Evolutionary conservation across 768 basidiomycete species (phyloP).

Genomic region (Porpolomopsis calyptriformis): DNA sequence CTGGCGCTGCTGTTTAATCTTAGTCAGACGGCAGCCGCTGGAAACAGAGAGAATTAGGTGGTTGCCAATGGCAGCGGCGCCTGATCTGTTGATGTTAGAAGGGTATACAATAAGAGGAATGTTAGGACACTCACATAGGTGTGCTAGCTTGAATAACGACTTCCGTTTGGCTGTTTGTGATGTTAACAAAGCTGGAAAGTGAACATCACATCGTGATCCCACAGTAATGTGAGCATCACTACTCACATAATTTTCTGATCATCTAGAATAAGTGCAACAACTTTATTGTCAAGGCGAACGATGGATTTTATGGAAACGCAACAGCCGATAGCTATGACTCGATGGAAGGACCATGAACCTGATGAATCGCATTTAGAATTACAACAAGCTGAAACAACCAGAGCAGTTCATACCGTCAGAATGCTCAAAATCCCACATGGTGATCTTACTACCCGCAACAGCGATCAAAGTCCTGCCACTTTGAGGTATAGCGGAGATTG

Average conservation of each 20-base stretch:
- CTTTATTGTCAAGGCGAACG: too few species aligned
- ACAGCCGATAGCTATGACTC: too few species aligned
- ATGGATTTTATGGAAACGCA: too few species aligned
- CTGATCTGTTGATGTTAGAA: background rate
- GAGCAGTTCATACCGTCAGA: background rate
- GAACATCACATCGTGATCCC: too few species aligned
- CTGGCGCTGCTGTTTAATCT: background rate
- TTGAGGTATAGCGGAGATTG: background rate
- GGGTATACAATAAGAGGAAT: background rate
- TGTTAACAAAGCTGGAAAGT: background rate
- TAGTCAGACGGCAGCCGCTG: background rate
- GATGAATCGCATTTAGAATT: too few species aligned
- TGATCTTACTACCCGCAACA: background rate
- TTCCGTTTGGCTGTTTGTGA: background rate
- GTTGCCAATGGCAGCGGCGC: background rate
- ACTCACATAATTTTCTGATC: too few species aligned
- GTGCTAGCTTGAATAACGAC: background rate
- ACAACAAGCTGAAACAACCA: background rate
- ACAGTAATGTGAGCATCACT: too few species aligned
- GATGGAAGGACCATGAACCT: too few species aligned
- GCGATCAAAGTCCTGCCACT: background rate
- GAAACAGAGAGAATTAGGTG: background rate
- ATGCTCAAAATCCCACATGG: background rate
- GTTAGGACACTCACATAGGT: background rate
- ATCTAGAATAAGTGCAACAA: too few species aligned